Evolutionary conservation across 2,329 filamentous ascomycete species (phyloP), one percentile per base, ranked within the genome.

Genomic region (Neophaeococcomyces aloes): DNA sequence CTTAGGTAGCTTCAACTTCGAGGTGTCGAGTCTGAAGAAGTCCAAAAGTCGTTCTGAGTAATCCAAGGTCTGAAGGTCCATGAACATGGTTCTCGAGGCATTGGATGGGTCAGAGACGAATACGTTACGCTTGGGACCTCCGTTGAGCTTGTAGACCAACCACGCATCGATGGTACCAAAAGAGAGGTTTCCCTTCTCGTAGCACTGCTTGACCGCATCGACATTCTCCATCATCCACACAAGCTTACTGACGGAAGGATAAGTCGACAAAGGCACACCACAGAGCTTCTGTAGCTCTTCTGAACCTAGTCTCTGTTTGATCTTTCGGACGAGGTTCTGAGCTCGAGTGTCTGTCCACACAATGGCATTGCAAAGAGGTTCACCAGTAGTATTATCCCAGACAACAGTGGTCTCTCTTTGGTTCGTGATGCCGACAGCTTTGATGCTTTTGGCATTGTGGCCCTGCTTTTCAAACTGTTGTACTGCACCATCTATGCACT

Each of bases 341-440:
- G 85, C 89, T 41, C 87, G 75, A 23, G 86, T 94, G 59, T 94
- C 87, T 23, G 86, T 83, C 86, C 87, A 94, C 34, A 86, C 87
- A 48, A 94, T 82, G 46, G 86, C 86, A 57, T 89, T 87, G 66
- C 85, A 75, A 13, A 94, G 68, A 3, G 86, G 78, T 61, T 91
- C 75, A 51, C 87, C 87, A 1, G 84, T 91, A 53, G 75, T 72
- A 56, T 72, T 76, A 61, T 94, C 85, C 86, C 86, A 94, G 19
- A 87, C 79, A 1, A 94, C 71, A 1, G 82, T 85, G 1, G 87
- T 94, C 64, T 94, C 87, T 59, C 87, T 79, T 68, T 94, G 86
- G 65, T 88, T 93, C 47, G 86, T 93, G 60, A 94, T 83, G 45
- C 87, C 87, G 52, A 94, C 72, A 8, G 83, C 76, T 60, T 69